Conservation (phyloP, 441 rosid genomes). For the Populus tomentosa region DNA sequence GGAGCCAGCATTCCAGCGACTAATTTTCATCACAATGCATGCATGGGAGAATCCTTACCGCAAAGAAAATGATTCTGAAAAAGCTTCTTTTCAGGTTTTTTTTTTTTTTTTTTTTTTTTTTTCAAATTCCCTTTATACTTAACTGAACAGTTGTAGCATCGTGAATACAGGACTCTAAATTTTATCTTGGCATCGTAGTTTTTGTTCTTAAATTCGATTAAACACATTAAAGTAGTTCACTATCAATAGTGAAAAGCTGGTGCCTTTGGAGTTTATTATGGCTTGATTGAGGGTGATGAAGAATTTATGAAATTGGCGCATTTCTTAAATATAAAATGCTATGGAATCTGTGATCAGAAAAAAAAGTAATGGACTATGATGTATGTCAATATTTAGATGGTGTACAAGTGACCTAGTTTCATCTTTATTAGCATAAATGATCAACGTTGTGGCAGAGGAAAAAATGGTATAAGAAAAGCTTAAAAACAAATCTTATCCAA, state of each 20-base stretch:
- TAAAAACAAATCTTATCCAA: not conserved
- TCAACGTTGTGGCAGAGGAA: not conserved
- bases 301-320: not conserved
- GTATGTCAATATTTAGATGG: not conserved
- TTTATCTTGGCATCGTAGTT: not conserved
- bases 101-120: too few relatives aligned
- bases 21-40: slow-evolving; percentile 90
- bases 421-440: not conserved
- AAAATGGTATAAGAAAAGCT: not conserved
- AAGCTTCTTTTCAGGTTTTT: slow-evolving; percentile 72
- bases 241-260: not conserved
- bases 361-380: not conserved
- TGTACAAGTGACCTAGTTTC: not conserved
- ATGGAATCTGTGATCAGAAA: not conserved
- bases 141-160: not conserved
- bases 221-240: not conserved
- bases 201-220: slow-evolving; percentile 3
- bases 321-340: not conserved
- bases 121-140: not conserved
- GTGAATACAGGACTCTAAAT: not conserved
- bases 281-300: not conserved
- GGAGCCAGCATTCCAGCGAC: slow-evolving; percentile 92
- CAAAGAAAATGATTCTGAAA: slow-evolving; percentile 38
- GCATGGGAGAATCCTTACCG: slow-evolving; percentile 86
- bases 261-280: not conserved